phyloP scores from a whole-genome alignment of 352 stramenopile species.

The Thraustochytrium sp. region DNA sequence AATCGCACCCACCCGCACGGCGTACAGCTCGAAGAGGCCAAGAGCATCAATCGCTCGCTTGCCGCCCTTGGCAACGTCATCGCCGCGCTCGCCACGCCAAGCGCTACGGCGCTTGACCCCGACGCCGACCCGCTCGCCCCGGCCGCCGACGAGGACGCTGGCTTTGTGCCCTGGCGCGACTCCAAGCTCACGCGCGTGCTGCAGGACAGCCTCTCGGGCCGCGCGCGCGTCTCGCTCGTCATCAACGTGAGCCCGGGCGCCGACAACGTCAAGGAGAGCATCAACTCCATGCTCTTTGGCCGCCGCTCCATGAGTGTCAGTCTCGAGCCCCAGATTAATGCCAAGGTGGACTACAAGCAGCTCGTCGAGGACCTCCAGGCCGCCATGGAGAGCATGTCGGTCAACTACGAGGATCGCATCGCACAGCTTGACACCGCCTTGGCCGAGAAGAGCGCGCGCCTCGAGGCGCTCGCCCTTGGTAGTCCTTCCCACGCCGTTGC shows the following conservation, averaged over 20 bases:
- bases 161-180: constrained; percentile 32
- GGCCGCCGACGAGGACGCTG: background rate
- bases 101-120: background rate
- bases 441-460: background rate
- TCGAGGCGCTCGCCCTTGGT: background rate
- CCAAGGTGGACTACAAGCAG: constrained; percentile 10
- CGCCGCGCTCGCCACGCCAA: constrained; percentile 83
- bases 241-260: constrained; percentile 25
- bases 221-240: constrained; percentile 22
- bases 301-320: constrained; percentile 14
- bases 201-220: constrained; percentile 9
- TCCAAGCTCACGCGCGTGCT: constrained; percentile 29
- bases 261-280: constrained; percentile 36
- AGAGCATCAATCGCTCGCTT: constrained; percentile 98
- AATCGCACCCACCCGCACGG: constrained; percentile 76
- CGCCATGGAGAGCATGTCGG: background rate
- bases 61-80: constrained; percentile 97
- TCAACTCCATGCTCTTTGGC: constrained; percentile 33
- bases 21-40: constrained; percentile 88
- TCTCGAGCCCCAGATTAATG: background rate
- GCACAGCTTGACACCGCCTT: background rate
- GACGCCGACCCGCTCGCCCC: background rate
- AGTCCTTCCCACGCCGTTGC: background rate
- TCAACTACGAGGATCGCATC: background rate
- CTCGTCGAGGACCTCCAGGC: background rate